Base-by-base conservation (phyloP, 2,329 filamentous ascomycete genomes). In the Ceratocystis harringtonii region DNA sequence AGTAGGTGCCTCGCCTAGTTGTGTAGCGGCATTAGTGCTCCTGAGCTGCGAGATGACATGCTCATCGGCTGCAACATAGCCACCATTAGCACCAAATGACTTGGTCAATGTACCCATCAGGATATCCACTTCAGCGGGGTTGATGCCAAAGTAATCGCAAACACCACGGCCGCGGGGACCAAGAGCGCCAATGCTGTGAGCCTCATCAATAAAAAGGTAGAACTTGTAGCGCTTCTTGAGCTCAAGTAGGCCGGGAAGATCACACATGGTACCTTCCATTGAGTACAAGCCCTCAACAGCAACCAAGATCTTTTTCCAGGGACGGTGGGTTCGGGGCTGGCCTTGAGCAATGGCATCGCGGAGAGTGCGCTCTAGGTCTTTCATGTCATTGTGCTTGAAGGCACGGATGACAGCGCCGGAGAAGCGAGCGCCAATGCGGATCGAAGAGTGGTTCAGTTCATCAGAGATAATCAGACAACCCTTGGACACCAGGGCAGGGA, bases 201-300 rank as follows among this genome's bases (percentile, higher is more conserved):
- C 94, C 77, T 99, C 94, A 72, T 99, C 94, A 68, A 99, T 82
- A 72, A 95, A 99, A 1, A 99, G 83, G 73, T 90, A 84, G 78
- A 96, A 99, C 79, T 96, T 97, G 84, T 99, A 99, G 76, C 89
- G 91, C 74, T 87, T 87, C 83, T 96, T 96, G 69, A 99, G 81
- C 62, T 81, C 83, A 67, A 99, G 78, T 62, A 99, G 80, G 68
- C 90, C 90, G 1, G 94, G 94, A n/a, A 99, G 83, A 74, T 99
- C 94, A 76, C 90, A 94, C 89, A 99, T 95, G 70, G 92, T 96
- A 61, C 94, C 94, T 78, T 99, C 94, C 94, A 99, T 99, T 0
- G 92, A 97, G 80, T 99, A 99, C 22, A 99, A 82, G 70, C 94
- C 94, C 75, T 99, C 94, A 45, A 99, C 90, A 45, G 92, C 92